A percentile compares a stretch with the other conserved stretches of the same genome.
phyloP scores from a whole-genome alignment of 371 early-diverging fungal species.

The Umbelopsis sp. region DNA sequence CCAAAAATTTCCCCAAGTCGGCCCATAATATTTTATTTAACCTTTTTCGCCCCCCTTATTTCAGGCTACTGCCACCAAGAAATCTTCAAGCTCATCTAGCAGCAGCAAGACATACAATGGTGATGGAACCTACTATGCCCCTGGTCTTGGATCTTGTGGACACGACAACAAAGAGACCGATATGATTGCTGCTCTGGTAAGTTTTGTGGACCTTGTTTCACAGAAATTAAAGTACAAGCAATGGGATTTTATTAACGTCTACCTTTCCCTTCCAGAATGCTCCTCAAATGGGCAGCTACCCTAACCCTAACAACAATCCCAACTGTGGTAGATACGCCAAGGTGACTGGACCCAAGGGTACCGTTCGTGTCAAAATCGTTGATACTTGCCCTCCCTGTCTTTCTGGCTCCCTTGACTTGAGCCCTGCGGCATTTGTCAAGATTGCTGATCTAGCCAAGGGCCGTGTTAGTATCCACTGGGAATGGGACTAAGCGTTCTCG shows the following conservation, averaged over 20 bases:
- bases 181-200: slow-evolving; percentile 46
- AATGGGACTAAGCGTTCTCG: slow-evolving; percentile 31
- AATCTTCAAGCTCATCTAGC: slow-evolving; percentile 3
- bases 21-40: too few relatives aligned
- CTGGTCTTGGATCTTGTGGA: slow-evolving; percentile 48
- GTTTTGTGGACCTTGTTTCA: neutral
- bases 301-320: slow-evolving; percentile 46
- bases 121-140: slow-evolving; percentile 41
- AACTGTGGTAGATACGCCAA: slow-evolving; percentile 37
- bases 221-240: neutral
- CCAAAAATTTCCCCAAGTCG: neutral
- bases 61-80: slow-evolving; percentile 7
- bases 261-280: slow-evolving; percentile 32
- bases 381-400: slow-evolving; percentile 52
- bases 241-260: neutral
- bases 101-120: slow-evolving; percentile 26
- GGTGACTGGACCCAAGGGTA: slow-evolving; percentile 44
- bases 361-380: slow-evolving; percentile 36
- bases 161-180: slow-evolving; percentile 24
- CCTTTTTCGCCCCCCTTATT: too few relatives aligned
- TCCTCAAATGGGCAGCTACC: slow-evolving; percentile 45
- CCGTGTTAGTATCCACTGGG: slow-evolving; percentile 52
- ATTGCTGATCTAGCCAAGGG: slow-evolving; percentile 49
- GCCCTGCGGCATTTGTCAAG: slow-evolving; percentile 53
- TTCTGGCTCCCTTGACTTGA: slow-evolving; percentile 54